Base-by-base conservation (phyloP, 2,329 filamentous ascomycete species). In the Fusarium buxicola region DNA sequence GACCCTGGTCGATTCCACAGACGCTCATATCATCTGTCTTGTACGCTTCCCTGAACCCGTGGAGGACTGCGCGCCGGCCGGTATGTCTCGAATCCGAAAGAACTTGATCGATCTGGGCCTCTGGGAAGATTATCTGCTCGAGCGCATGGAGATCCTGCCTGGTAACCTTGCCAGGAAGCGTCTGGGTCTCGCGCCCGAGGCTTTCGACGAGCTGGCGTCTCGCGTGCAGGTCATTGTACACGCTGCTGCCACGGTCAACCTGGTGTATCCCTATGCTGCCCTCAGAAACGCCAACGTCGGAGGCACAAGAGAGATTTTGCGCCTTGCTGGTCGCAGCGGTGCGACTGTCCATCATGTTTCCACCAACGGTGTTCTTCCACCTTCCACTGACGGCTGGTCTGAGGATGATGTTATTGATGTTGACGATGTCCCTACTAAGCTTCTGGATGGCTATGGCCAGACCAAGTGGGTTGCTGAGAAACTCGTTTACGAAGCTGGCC, bases 381-480 rank as follows among this genome's bases (percentile, higher is more conserved):
- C 89, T 8, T 91, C 89, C 0, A 82, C 83, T 6, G 81, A 87
- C 34, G 89, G 90, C 10, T 94, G 90, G 90, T 76, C 85, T 1
- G 91, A 94, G 73, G 85, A 88, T 60, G 79, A 86, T 9, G 87
- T 89, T 77, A 79, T 94, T 13, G 81, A 83, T 27, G 82, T 91
- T 5, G 84, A 89, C 11, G 85, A 89, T 41, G 90, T 93, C 1
- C 88, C 89, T 0, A 84, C 81, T 38, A 89, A 89, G 72, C 79
- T 93, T 6, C 77, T 84, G 2, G 90, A 92, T 69, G 90, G 90
- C 2, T 93, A 93, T 62, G 89, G 90, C 1, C 90, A 92, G 75
- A 92, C 90, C 1, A 93, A 93, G 72, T 93, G 91, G 90, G 90
- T 91, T 27, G 90, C 90, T 3, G 90, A 93, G 73, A 87, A 90